phyloP scores from a whole-genome alignment of 257 asterid genomes.

The Cynanchum wilfordii region DNA sequence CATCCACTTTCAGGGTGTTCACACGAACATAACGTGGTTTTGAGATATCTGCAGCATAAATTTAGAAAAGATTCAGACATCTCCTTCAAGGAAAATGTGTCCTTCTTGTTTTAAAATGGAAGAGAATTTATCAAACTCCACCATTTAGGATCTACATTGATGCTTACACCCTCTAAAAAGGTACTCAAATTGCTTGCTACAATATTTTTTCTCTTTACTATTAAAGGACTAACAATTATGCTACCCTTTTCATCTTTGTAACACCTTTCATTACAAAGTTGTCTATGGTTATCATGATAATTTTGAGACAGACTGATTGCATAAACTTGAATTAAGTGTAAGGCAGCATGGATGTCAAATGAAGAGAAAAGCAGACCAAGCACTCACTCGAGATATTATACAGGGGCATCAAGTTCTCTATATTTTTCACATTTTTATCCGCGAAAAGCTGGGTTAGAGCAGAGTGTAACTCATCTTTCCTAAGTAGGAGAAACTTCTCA shows the following conservation, averaged over 20 bases:
- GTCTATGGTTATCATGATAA: neutral
- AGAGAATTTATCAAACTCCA: neutral
- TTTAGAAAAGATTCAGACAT: constrained; percentile 5
- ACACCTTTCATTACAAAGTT: neutral
- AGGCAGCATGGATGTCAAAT: neutral
- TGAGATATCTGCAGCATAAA: constrained; percentile 44
- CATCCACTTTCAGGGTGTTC: constrained; percentile 70
- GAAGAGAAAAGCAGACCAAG: neutral
- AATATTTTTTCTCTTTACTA: neutral
- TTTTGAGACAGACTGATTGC: too few species aligned
- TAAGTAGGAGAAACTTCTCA: constrained; percentile 59
- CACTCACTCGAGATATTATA: constrained; percentile 48
- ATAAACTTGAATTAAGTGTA: neutral
- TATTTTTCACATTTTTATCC: constrained; percentile 45
- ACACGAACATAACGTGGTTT: constrained; percentile 94
- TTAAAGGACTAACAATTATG: neutral
- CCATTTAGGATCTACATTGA: neutral
- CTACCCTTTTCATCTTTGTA: neutral
- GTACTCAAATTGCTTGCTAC: neutral
- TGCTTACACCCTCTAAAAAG: neutral
- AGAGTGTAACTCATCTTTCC: constrained; percentile 51
- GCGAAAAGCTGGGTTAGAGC: constrained; percentile 52
- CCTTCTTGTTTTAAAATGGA: neutral
- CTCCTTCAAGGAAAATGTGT: neutral
- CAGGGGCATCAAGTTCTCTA: constrained; percentile 56